These are phyloP conservation scores for Santalum album DNA, from an alignment of 164 flowering plant genomes.

Conservation along the genomic window DNA sequence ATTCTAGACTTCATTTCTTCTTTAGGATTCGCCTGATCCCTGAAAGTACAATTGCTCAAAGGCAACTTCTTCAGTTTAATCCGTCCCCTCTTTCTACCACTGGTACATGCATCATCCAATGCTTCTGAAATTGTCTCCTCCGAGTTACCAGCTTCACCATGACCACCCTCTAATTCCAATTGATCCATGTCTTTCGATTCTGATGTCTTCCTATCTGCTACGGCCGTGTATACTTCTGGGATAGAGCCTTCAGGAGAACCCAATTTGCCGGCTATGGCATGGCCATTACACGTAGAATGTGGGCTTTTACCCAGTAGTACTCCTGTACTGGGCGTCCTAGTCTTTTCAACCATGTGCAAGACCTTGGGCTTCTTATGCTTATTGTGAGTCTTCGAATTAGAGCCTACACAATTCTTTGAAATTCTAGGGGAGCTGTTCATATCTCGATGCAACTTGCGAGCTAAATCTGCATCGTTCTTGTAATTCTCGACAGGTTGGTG, in stretches of 20 bases:
- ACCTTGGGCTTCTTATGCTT: conserved; percentile 43
- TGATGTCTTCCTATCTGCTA: conserved; percentile 23
- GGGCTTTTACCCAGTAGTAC: conserved; percentile 20
- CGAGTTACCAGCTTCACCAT: conserved; percentile 28
- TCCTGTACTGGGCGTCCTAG: conserved; percentile 22
- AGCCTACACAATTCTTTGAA: conserved; percentile 31
- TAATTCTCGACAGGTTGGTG: conserved; percentile 23
- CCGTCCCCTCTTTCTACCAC: conserved; percentile 56
- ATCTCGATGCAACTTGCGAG: conserved; percentile 59
- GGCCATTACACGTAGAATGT: conserved; percentile 23
- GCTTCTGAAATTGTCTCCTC: conserved; percentile 29
- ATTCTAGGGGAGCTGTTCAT: conserved; percentile 81
- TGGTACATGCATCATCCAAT: conserved; percentile 19
- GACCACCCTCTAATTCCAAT: conserved; percentile 20
- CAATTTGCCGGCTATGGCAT: conserved; percentile 20
- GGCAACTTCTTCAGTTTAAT: conserved; percentile 62
- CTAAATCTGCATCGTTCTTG: conserved; percentile 69
- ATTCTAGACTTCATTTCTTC: conserved; percentile 25
- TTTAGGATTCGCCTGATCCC: conserved; percentile 45
- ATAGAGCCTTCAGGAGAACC: conserved; percentile 19
- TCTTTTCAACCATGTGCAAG: conserved; percentile 21
- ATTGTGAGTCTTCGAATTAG: conserved; percentile 32
- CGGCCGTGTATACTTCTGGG: conserved; percentile 13
- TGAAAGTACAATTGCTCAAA: conserved; percentile 50
- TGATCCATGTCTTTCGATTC: conserved; percentile 18